These are phyloP conservation scores for Fraxinus baroniana DNA, from an alignment of 305 asterid genomes.

Conservation along the genomic window DNA sequence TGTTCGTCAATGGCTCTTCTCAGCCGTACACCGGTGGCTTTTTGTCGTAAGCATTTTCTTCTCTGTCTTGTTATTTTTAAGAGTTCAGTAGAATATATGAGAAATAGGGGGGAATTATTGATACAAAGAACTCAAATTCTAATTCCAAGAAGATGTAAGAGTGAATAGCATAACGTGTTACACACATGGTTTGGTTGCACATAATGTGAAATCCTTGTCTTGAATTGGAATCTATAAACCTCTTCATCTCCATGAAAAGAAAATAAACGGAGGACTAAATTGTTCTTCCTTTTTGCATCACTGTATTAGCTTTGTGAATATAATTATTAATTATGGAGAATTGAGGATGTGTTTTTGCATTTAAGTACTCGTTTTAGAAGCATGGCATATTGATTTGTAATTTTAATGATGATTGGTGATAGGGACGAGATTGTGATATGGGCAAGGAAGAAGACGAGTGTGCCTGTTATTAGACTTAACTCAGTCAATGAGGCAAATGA, in stretches of 20 bases:
- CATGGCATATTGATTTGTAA: conserved; percentile 7
- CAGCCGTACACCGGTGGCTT: conserved; percentile 87
- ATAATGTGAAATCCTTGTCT: background rate
- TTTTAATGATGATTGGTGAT: conserved; percentile 14
- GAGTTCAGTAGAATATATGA: background rate
- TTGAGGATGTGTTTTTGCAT: conserved; percentile 1
- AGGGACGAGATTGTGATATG: conserved; percentile 92
- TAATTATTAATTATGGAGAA: background rate
- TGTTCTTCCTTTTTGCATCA: background rate
- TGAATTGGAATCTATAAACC: background rate
- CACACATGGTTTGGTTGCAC: background rate
- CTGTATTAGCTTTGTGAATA: background rate
- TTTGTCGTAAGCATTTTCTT: conserved; percentile 58
- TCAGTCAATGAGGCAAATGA: conserved; percentile 62
- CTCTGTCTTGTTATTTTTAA: background rate
- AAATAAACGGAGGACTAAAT: background rate
- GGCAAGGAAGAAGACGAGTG: conserved; percentile 87
- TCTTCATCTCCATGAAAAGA: background rate
- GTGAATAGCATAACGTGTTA: background rate
- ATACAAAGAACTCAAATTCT: background rate
- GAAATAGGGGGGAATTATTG: background rate
- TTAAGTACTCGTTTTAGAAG: background rate
- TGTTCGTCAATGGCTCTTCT: conserved; percentile 79
- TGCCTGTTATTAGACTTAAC: conserved; percentile 61
- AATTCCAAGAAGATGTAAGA: background rate